Evolutionary conservation across 2,329 filamentous ascomycete genomes (phyloP), one percentile per base, ranked within the genome.

Genomic region (Leptographium lundbergii): DNA sequence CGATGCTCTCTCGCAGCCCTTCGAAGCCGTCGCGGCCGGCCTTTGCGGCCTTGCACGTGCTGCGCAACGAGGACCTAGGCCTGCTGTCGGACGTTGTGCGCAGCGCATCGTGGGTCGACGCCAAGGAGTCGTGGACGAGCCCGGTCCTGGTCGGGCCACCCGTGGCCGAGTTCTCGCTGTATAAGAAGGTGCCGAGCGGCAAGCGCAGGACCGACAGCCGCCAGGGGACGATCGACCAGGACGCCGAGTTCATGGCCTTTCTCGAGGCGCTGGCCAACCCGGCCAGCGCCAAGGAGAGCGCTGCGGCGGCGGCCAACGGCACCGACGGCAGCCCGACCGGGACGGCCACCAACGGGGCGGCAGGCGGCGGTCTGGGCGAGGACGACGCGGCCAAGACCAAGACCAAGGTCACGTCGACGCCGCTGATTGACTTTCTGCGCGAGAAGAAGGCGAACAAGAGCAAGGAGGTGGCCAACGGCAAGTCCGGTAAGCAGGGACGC

Each of bases 171-270:
- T 89, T 89, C 67, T 84, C 91, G 22, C 82, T 87, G 1, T 95
- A 91, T 73, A 89, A 89, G 64, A 91, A 91, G 67, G 81, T 90
- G 1, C 90, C 92, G 1, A 82, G 82, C 61, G 81, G 79, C 42
- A 89, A 89, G 69, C 82, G 82, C 56, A 85, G 90, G 39, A 82
- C 84, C 58, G 94, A 99, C 75, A 84, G 85, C 57, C 85, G 91
- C 17, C 89, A 96, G 70, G 94, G 92, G 57, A 96, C 91, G 3
- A 97, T 99, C 65, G 94, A 99, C 67, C 91, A 96, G 69, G 94
- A 99, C 67, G 85, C 89, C 0, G 94, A 97, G 66, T 99, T 96
- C 66, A 95, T 96, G 76, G 84, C 86, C 29, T 99, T 97, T 69
- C 79, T 99, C 9, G 88, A 95, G 70, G 87, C 82, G 58, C 79